phyloP scores from a whole-genome alignment of 2,329 filamentous ascomycete species.

The Penicillium psychrosexuale region DNA sequence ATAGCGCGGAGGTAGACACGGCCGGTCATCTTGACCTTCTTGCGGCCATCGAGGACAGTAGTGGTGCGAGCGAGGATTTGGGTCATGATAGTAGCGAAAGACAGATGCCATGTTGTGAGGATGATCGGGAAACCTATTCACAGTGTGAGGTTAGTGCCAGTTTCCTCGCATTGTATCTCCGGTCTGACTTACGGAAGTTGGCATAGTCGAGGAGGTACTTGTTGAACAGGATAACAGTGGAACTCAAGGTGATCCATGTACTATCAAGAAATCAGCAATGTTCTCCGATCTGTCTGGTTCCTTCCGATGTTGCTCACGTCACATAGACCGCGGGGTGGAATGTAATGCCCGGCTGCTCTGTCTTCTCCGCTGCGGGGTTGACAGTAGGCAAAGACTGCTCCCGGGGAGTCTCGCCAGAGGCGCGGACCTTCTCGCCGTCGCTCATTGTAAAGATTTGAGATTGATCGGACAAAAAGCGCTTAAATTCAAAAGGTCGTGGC shows the following conservation, averaged over 20 bases:
- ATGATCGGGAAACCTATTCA: slow-evolving; percentile 54
- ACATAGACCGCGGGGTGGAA: slow-evolving; percentile 88
- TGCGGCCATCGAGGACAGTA: slow-evolving; percentile 83
- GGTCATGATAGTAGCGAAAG: slow-evolving; percentile 90
- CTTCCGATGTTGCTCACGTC: slow-evolving; percentile 43
- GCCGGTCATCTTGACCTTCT: slow-evolving; percentile 95
- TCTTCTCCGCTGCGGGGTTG: slow-evolving; percentile 72
- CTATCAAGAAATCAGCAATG: slow-evolving; percentile 47
- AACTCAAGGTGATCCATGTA: slow-evolving; percentile 88
- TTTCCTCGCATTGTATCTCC: not conserved
- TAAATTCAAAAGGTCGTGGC: slow-evolving; percentile 49
- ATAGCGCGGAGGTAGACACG: slow-evolving; percentile 86
- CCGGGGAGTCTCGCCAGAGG: slow-evolving; percentile 66
- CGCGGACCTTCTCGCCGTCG: slow-evolving; percentile 76
- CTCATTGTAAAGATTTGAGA: slow-evolving; percentile 51
- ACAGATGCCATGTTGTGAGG: slow-evolving; percentile 92
- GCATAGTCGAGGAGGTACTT: slow-evolving; percentile 92
- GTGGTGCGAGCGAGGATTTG: slow-evolving; percentile 90
- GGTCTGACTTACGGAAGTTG: slow-evolving; percentile 66
- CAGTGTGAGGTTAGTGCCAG: slow-evolving; percentile 6
- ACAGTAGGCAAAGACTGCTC: slow-evolving; percentile 68
- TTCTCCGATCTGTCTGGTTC: not conserved
- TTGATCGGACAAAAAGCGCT: slow-evolving; percentile 46
- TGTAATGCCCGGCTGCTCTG: slow-evolving; percentile 57
- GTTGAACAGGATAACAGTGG: slow-evolving; percentile 97